Base-by-base conservation (phyloP, 352 stramenopile species). In the Pythium grandisporangium region DNA sequence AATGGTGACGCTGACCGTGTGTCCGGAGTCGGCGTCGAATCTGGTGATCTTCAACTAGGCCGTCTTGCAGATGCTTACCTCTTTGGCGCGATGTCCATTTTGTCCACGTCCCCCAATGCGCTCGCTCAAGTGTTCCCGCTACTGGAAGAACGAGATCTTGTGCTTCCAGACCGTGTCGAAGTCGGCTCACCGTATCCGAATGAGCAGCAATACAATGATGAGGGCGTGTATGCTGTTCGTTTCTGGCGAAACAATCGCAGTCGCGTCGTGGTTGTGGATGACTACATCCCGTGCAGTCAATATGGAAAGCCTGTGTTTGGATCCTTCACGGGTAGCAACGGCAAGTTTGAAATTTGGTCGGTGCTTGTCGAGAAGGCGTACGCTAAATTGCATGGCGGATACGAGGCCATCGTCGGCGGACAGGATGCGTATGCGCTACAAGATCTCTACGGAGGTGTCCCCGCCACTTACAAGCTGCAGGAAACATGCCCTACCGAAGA, bases 341-440 rank as follows among this genome's bases (percentile, higher is more conserved):
- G 56, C 30, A 88, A 88, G 53, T 90, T 90, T 57, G 89, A 97
- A 58, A 81, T 97, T 36, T 98, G 90, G 92, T 88, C 87, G 12
- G 45, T 96, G 35, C 63, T 97, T 17, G 53, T 97, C 14, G 92
- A 98, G 56, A 98, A 98, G 52, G 90, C 90, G n/a, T 97, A 96
- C 56, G 88, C 92, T 1, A 97, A 97, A 48, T 74, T 95, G 23
- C 82, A 93, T 53, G 90, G 90, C 25, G 83, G 71, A 22, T 98
- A 97, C 57, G 79, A 89, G 30, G 58, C 65, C 4, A 87, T 97
- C 35, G 66, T 94, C 16, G 86, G 89, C 33, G 91, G 89, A 11
- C 82, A 93, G 45, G 79, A 93, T 29, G 51, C 67, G 2, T 82
- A 82, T 30, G 73, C 58, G 19, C 58, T 93, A 22, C 76, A 93